Base-by-base conservation (phyloP, 2,329 filamentous ascomycete genomes). In the Rutstroemia sp. region DNA sequence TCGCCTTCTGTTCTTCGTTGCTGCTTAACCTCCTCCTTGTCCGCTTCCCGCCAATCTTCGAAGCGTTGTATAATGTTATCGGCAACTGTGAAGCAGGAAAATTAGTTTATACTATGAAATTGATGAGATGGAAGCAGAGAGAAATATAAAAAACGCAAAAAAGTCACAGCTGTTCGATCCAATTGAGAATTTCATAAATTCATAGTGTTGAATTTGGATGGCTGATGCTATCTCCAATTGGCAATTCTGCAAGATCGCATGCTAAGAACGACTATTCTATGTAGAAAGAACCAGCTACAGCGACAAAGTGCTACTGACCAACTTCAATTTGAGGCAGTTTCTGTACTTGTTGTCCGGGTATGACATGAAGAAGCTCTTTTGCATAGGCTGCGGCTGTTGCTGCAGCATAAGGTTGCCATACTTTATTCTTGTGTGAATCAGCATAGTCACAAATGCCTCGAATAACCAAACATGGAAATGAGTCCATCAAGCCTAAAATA, bases 371-470 rank as follows among this genome's bases (percentile, higher is more conserved):
- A 48, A 54, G 44, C 14, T 57, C 56, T 34, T 51, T 55, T n/a
- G 57, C 59, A 59, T 52, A 60, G n/a, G 57, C 50, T 9, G 59
- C 54, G 8, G 59, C 57, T 25, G 48, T 53, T 34, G 51, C 54
- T 21, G 59, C 54, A 23, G 57, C 59, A 49, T 61, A 61, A 10
- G 40, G 39, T 34, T 61, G 57, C 57, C 47, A 60, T 10, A 48
- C 52, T 52, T 51, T 46, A 49, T 59, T 61, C 47, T 61, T 59
- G 21, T 61, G 57, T 6, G 54, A 57, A 51, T 61, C 59, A 1
- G 57, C 57, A 50, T 60, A 60, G 38, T 60, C 54, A 45, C 50
- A 54, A 49, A 60, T 59, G n/a, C 59, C 57, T 46, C 57, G 34
- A 8, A 61, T 59, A 25, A 59, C 53, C 7, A 61, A 30, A 48